Evolutionary conservation across 345 rosid genomes (phyloP).

Genomic region (Pistacia vera): DNA sequence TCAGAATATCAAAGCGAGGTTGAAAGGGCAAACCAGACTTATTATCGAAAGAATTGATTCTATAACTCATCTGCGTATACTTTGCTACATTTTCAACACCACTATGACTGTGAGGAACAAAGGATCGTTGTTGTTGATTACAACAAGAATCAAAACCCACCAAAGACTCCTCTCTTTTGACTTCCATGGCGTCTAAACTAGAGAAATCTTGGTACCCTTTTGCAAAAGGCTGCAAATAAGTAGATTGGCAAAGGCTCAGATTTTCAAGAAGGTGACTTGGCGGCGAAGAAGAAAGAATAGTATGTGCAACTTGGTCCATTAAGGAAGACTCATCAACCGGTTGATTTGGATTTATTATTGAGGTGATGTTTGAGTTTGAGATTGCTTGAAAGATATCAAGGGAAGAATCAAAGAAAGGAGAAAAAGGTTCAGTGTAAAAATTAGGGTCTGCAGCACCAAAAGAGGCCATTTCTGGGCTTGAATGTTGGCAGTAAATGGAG

Average conservation of each 20-base stretch:
- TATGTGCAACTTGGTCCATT: constrained; percentile 33
- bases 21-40: constrained; percentile 44
- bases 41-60: constrained; percentile 61
- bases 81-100: constrained; percentile 53
- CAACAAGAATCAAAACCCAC: constrained; percentile 32
- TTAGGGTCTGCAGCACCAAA: constrained; percentile 37
- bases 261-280: constrained; percentile 61
- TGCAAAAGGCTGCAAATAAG: constrained; percentile 25
- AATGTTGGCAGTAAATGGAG: constrained; percentile 34
- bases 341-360: constrained; percentile 24
- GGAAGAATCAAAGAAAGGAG: constrained; percentile 33
- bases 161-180: constrained; percentile 51
- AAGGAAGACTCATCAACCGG: constrained; percentile 30
- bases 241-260: constrained; percentile 45
- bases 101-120: constrained; percentile 50
- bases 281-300: constrained; percentile 62
- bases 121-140: constrained; percentile 13
- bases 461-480: constrained; percentile 47
- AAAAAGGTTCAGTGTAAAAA: constrained; percentile 39
- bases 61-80: constrained; percentile 74
- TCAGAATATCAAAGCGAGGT: constrained; percentile 44
- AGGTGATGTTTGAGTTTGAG: constrained; percentile 31
- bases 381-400: constrained; percentile 40
- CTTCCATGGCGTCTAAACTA: no score
- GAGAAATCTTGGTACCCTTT: constrained; percentile 37